Percentiles rank a stretch among this genome's conserved stretches.
Conservation (phyloP, 2,329 filamentous ascomycete genomes). For the Bipolaris sorokiniana region DNA sequence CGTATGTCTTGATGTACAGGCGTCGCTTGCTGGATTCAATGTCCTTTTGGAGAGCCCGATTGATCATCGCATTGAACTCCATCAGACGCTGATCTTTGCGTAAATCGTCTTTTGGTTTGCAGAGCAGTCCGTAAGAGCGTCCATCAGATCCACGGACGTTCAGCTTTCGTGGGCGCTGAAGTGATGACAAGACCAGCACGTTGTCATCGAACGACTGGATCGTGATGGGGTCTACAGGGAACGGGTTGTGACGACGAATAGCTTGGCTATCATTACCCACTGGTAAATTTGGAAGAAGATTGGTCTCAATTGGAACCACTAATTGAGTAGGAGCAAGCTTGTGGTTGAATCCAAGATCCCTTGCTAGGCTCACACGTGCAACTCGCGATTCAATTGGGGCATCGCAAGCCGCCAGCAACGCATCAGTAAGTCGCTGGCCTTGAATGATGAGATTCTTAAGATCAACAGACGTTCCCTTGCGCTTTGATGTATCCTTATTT, state of each 20-base stretch:
- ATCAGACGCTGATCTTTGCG: slow-evolving; percentile 97
- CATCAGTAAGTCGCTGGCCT: slow-evolving; percentile 82
- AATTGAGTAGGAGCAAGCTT: slow-evolving; percentile 81
- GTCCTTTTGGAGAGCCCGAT: slow-evolving; percentile 88
- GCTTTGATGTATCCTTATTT: slow-evolving; percentile 58
- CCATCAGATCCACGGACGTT: slow-evolving; percentile 89
- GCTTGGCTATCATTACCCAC: slow-evolving; percentile 70
- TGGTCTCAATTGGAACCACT: slow-evolving; percentile 87
- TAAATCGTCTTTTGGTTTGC: slow-evolving; percentile 97
- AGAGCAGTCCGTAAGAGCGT: slow-evolving; percentile 83
- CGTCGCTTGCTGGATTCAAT: slow-evolving; percentile 88
- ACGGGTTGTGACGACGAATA: slow-evolving; percentile 77
- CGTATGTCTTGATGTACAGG: slow-evolving; percentile 89
- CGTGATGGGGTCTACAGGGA: slow-evolving; percentile 83
- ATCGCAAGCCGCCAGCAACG: slow-evolving; percentile 80
- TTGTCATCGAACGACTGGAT: slow-evolving; percentile 84
- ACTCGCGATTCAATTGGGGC: slow-evolving; percentile 75
- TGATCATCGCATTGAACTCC: slow-evolving; percentile 99
- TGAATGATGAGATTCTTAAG: slow-evolving; percentile 74
- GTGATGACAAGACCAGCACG: slow-evolving; percentile 85
- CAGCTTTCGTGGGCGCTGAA: slow-evolving; percentile 90
- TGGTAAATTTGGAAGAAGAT: slow-evolving; percentile 82
- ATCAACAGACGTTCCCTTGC: slow-evolving; percentile 63
- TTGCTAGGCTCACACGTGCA: slow-evolving; percentile 74
- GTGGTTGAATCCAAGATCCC: slow-evolving; percentile 82